A percentile compares a stretch with the other conserved stretches of the same genome.
phyloP scores from a whole-genome alignment of 805 yeast genomes.

The Metschnikowia bowlesiae region DNA sequence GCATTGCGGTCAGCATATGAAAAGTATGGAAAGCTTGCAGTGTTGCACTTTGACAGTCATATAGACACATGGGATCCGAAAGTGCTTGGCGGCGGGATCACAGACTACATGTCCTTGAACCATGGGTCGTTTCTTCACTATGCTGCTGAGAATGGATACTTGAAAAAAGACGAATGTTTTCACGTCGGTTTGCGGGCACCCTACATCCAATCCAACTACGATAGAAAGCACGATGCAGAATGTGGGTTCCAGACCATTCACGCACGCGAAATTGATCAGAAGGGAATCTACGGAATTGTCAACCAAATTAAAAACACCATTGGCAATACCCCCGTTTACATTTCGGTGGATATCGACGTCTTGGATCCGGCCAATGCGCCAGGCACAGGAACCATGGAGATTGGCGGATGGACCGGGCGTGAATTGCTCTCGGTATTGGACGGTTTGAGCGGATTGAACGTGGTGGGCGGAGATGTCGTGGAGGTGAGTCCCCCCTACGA shows the following conservation, averaged over 20 bases:
- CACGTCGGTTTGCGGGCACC: slow-evolving; percentile 70
- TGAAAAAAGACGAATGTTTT: slow-evolving; percentile 43
- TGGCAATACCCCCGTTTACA: slow-evolving; percentile 40
- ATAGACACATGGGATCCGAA: slow-evolving; percentile 68
- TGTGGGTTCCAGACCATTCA: slow-evolving; percentile 47
- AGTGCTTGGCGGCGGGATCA: slow-evolving; percentile 57
- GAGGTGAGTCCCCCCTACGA: slow-evolving; percentile 69
- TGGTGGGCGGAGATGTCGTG: slow-evolving; percentile 75
- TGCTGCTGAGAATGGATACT: slow-evolving; percentile 63
- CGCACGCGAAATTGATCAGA: slow-evolving; percentile 44
- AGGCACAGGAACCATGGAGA: slow-evolving; percentile 77
- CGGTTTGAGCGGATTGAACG: slow-evolving; percentile 52
- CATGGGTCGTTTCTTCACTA: slow-evolving; percentile 70
- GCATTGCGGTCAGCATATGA: slow-evolving; percentile 49
- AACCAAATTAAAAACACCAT: slow-evolving; percentile 30
- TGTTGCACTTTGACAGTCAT: slow-evolving; percentile 65
- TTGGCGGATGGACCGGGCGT: slow-evolving; percentile 64
- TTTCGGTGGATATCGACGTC: slow-evolving; percentile 54
- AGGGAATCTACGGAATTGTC: slow-evolving; percentile 38
- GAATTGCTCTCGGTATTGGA: slow-evolving; percentile 59
- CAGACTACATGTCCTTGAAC: slow-evolving; percentile 54
- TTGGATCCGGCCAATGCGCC: slow-evolving; percentile 73
- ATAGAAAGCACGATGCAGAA: slow-evolving; percentile 41
- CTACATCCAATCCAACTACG: slow-evolving; percentile 38
- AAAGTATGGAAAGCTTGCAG: slow-evolving; percentile 43